Conservation (phyloP, 208 protist genomes). For the Acanthamoeba triangularis region DNA sequence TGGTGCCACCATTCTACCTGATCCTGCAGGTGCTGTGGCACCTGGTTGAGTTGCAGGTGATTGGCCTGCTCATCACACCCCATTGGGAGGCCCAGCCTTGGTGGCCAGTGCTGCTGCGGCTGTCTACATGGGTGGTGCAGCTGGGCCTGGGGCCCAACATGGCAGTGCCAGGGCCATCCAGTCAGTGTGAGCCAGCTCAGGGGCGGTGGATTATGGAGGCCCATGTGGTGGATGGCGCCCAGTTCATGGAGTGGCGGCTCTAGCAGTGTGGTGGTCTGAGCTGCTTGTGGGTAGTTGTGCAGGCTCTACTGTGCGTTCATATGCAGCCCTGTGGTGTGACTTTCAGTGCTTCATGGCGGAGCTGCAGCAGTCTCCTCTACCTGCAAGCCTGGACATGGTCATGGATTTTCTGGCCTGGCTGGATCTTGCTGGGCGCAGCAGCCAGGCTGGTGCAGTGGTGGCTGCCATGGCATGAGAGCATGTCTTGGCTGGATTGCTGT, state of each 20-base stretch:
- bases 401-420: conserved; percentile 14
- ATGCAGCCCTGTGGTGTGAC: background rate
- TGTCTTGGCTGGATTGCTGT: background rate
- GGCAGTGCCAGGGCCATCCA: background rate
- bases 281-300: background rate
- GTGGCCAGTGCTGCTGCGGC: background rate
- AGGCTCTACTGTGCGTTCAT: background rate
- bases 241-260: background rate
- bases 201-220: background rate
- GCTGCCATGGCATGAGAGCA: background rate
- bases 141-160: no score
- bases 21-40: background rate
- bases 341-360: background rate
- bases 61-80: background rate
- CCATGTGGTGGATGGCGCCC: background rate
- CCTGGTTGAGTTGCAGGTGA: background rate
- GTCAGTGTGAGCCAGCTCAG: background rate
- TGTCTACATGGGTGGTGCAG: background rate
- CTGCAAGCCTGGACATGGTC: background rate
- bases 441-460: background rate
- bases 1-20: background rate
- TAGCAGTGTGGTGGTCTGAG: background rate
- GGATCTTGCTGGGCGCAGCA: background rate
- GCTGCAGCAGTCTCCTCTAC: background rate
- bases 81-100: background rate